A percentile compares a stretch with the other conserved stretches of the same genome.
Conservation (phyloP, 1,284 basidiomycete species). For the Malassezia furfur region DNA sequence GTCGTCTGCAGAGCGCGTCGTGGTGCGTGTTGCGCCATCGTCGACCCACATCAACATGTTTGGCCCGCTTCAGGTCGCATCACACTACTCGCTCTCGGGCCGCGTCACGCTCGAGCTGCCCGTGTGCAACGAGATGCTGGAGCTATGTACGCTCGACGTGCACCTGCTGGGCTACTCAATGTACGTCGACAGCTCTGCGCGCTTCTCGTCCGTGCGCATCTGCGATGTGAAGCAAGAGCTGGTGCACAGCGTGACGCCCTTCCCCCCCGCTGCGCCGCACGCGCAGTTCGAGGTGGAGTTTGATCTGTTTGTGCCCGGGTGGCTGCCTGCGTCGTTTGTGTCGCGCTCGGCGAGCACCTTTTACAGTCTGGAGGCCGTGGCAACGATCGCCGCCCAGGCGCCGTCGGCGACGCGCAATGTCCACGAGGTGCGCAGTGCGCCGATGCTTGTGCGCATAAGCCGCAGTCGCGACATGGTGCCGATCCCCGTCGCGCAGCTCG, state of each 20-base stretch:
- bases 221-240: constrained; percentile 31
- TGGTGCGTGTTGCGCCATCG: constrained; percentile 26
- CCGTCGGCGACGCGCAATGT: background rate
- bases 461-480: constrained; percentile 44
- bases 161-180: constrained; percentile 37
- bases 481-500: constrained; percentile 41
- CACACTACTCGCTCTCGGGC: constrained; percentile 45
- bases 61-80: constrained; percentile 42
- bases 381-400: constrained; percentile 14
- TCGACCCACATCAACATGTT: constrained; percentile 41
- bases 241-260: constrained; percentile 11
- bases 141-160: constrained; percentile 27
- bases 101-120: constrained; percentile 16
- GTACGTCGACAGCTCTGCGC: constrained; percentile 39
- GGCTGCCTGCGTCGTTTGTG: constrained; percentile 41
- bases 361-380: constrained; percentile 36
- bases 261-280: constrained; percentile 8
- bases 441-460: constrained; percentile 26
- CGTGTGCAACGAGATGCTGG: constrained; percentile 8
- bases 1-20: background rate
- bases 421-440: constrained; percentile 24
- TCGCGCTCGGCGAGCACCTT: constrained; percentile 42
- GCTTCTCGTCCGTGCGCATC: constrained; percentile 36
- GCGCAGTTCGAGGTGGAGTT: constrained; percentile 39
- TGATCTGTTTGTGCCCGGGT: constrained; percentile 41